Percentiles rank a stretch among this genome's conserved stretches.
Evolutionary conservation across 345 rosid species (phyloP).

Genomic region (Citrus hindsii): DNA sequence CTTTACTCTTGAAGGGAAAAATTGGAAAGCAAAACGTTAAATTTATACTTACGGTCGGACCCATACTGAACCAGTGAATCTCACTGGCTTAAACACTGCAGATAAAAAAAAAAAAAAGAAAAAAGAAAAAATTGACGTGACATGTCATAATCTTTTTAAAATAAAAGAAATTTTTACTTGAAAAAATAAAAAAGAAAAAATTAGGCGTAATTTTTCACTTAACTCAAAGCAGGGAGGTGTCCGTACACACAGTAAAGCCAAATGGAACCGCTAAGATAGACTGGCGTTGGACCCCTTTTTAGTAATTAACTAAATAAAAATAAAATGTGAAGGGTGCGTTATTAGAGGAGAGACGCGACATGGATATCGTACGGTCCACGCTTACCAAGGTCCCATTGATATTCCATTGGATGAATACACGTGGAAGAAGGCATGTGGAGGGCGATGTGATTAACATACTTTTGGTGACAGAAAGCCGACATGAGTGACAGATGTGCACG

Average conservation of each 20-base stretch:
- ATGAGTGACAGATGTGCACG: conserved; percentile 32
- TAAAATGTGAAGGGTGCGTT: not conserved
- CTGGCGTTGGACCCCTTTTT: not conserved
- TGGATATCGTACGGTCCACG: conserved; percentile 19
- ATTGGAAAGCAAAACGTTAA: not conserved
- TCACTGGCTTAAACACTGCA: not conserved
- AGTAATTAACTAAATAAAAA: not conserved
- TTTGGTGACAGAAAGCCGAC: conserved; percentile 34
- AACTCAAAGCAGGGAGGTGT: not conserved
- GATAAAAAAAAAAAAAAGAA: not conserved
- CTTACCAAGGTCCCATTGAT: not conserved
- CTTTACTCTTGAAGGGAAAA: not conserved
- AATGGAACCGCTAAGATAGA: conserved; percentile 10
- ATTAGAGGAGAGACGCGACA: conserved; percentile 9
- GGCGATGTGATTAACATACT: not conserved
- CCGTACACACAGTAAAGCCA: not conserved
- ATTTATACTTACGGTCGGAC: not conserved
- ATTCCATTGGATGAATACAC: not conserved
- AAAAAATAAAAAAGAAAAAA: too few species aligned
- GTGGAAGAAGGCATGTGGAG: conserved; percentile 13
- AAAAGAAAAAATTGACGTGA: not conserved
- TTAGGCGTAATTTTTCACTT: not conserved
- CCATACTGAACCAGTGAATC: not conserved
- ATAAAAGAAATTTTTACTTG: not conserved
- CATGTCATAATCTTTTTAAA: not conserved